phyloP scores from a whole-genome alignment of 2,329 filamentous ascomycete species.

The Fusarium sp. region DNA sequence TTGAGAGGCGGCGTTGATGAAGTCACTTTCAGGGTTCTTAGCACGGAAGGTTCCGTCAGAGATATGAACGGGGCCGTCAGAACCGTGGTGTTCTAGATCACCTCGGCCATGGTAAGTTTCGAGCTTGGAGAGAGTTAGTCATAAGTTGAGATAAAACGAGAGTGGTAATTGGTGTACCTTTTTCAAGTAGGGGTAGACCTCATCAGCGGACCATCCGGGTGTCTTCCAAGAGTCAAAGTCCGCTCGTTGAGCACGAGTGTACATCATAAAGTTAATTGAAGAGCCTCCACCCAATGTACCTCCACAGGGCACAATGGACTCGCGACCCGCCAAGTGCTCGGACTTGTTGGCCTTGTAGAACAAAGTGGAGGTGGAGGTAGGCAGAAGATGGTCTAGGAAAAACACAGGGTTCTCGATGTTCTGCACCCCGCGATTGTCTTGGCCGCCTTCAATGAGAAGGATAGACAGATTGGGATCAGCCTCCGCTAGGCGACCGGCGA shows the following conservation, averaged over 20 bases:
- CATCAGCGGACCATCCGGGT: constrained; percentile 51
- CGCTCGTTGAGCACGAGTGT: constrained; percentile 49
- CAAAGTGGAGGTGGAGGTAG: constrained; percentile 42
- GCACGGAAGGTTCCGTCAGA: constrained; percentile 62
- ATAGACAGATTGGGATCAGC: constrained; percentile 48
- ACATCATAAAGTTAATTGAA: constrained; percentile 52
- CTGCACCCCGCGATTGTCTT: constrained; percentile 47
- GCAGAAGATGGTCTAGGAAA: constrained; percentile 43
- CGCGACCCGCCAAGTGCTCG: constrained; percentile 41
- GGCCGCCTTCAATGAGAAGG: constrained; percentile 51
- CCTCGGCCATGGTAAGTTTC: constrained; percentile 68
- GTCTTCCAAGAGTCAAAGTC: constrained; percentile 54
- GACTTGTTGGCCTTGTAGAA: constrained; percentile 48
- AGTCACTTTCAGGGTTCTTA: constrained; percentile 58
- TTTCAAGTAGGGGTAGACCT: constrained; percentile 50
- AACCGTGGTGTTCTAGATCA: constrained; percentile 62
- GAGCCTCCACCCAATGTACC: constrained; percentile 51
- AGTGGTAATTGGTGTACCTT: constrained; percentile 39
- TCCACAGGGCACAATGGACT: constrained; percentile 47
- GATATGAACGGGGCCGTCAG: constrained; percentile 67
- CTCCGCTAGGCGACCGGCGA: constrained; percentile 50
- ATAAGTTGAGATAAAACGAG: no score
- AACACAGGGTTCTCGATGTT: constrained; percentile 48
- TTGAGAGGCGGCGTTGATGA: constrained; percentile 61
- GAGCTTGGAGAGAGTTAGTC: constrained; percentile 50